Evolutionary conservation across 371 early-diverging fungal genomes (phyloP).

Genomic region (Mortierella sp.): DNA sequence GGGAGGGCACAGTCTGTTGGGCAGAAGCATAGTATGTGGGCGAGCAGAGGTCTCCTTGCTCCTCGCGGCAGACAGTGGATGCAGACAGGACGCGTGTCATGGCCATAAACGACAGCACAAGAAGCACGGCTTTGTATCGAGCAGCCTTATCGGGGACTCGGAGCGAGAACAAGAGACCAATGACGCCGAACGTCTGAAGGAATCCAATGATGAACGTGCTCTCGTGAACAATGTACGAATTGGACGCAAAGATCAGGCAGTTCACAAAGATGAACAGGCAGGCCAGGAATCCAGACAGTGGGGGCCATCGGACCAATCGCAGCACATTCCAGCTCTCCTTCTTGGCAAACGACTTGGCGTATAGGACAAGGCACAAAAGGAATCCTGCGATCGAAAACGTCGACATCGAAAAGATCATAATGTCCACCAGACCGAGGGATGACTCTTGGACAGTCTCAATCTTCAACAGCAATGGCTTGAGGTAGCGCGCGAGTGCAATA

Average conservation of each 20-base stretch:
- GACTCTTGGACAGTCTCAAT: constrained; percentile 43
- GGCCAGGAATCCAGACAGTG: constrained; percentile 52
- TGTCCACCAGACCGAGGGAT: constrained; percentile 51
- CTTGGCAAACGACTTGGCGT: constrained; percentile 24
- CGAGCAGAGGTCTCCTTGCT: constrained; percentile 82
- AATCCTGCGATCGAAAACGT: constrained; percentile 41
- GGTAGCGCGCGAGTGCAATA: constrained; percentile 27
- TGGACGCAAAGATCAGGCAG: constrained; percentile 80
- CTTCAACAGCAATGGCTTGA: constrained; percentile 28
- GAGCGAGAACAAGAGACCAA: constrained; percentile 59
- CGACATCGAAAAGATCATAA: constrained; percentile 41
- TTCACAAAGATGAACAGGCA: constrained; percentile 66
- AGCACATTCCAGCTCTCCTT: constrained; percentile 17
- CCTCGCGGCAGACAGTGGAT: constrained; percentile 91
- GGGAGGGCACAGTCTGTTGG: constrained; percentile 52
- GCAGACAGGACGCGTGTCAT: constrained; percentile 70
- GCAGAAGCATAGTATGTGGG: constrained; percentile 75
- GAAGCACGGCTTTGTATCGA: constrained; percentile 52
- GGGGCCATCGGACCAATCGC: constrained; percentile 19
- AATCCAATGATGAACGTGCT: constrained; percentile 78
- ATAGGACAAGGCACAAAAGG: constrained; percentile 18
- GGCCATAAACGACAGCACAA: constrained; percentile 64
- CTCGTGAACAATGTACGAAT: constrained; percentile 92
- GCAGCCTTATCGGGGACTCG: constrained; percentile 38
- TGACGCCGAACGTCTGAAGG: constrained; percentile 71